Evolutionary conservation across 768 basidiomycete genomes (phyloP), one percentile per base, ranked within the genome.

Genomic region (Boletus barrowsii): DNA sequence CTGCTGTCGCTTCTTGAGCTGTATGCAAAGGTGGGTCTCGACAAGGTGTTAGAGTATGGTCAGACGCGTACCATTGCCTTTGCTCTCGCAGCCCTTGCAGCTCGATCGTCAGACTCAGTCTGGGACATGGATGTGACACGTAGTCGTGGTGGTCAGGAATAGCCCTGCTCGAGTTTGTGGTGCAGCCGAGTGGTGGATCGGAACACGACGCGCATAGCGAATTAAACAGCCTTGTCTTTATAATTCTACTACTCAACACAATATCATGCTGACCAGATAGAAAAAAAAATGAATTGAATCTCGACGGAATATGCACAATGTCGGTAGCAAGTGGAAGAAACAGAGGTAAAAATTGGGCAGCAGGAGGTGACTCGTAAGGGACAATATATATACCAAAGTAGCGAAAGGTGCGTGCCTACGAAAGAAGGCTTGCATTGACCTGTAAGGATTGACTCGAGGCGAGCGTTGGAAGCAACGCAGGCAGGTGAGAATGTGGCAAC

Each of bases 1-100:
- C 62, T 84, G 85, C 60, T 87, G 88, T 55, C 86, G 81, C 72
- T 88, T 90, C 78, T 91, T 90, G 68, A 92, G 79, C 89, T 92
- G 70, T 44, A 47, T 22, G 35, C 49, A 22, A 47, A 45, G 43
- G 20, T 56, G 24, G 64, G 50, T 20, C 29, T 22, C 15, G 51
- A 43, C 41, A 33, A 53, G 0, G 18, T 29, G 46, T 20, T 10
- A 26, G n/a, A 30, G 8, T 15, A 37, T 24, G 2, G 48, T 29
- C 5, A 39, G 47, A 52, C 47, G 70, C 79, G 54, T 68, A 92
- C 91, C 82, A 93, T 65, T 46, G 88, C 90, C 70, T 88, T 90
- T 51, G 88, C 91, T 57, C 91, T 82, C 3, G 91, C 91, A 51
- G 90, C 82, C 72, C 88, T 91, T 15, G 82, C 83, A 49, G 88